Conservation (phyloP, 2,329 filamentous ascomycete genomes). For the Mollisiaceae sp. region DNA sequence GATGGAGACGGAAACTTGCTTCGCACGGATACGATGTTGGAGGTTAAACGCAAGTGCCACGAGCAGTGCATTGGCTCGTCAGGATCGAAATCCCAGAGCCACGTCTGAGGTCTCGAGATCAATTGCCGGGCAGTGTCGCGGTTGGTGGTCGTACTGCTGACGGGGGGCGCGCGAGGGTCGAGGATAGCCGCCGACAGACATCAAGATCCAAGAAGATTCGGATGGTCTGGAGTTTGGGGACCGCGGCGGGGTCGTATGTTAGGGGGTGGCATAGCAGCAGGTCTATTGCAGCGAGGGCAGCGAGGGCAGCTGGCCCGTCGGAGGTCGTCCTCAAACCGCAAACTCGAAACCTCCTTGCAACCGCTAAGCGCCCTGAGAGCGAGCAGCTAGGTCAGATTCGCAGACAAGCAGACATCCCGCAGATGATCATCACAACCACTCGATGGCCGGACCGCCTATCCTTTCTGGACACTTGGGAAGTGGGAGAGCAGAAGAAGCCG, state of each 20-base stretch:
- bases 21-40: constrained; percentile 7
- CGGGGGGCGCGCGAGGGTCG: neutral
- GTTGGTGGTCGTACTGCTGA: neutral
- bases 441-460: constrained; percentile 1
- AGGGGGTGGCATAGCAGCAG: neutral
- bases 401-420: neutral
- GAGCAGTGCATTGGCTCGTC: neutral
- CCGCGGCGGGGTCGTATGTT: neutral
- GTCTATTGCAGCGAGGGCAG: no score
- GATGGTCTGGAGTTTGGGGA: neutral
- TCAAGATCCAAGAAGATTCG: neutral
- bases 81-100: constrained; percentile 7
- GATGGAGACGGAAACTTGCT: no score
- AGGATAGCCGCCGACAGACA: constrained; percentile 1
- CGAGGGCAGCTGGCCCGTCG: no score
- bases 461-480: neutral
- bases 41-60: neutral
- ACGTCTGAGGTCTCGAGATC: neutral
- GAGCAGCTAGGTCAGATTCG: neutral
- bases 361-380: neutral
- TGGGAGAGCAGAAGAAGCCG: neutral
- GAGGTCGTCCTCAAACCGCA: neutral
- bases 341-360: constrained; percentile 10
- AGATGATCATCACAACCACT: constrained; percentile 3
- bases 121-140: constrained; percentile 3